Base-by-base conservation (phyloP, 2,329 filamentous ascomycete genomes). In the Fusarium hainanense region DNA sequence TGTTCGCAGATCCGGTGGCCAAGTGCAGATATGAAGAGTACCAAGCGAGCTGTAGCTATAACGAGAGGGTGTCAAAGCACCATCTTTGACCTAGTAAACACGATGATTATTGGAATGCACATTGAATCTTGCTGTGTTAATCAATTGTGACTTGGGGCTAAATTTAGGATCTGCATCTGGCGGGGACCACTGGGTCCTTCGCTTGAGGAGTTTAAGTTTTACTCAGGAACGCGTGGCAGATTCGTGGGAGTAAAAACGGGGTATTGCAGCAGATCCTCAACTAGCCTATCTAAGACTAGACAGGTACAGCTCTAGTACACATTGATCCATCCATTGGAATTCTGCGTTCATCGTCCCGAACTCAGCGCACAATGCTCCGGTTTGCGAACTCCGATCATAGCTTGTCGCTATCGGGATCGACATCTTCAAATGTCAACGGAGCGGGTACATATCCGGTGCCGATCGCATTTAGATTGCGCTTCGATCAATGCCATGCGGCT, bases 21-120 rank as follows among this genome's bases (percentile, higher is more conserved):
- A 63, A 51, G 47, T 71, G 59, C 67, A 71, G 55, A 58, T 58
- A 69, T 60, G 63, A 57, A 64, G 54, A 59, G 70, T 64, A 60
- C 47, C 37, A 60, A 56, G 63, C 54, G 59, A 63, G 54, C 52
- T 63, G 49, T 67, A 74, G 59, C 56, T 74, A 72, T 54, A 59
- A 68, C 34, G 50, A 61, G 44, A 48, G 58, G 58, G 63, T 59
- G 63, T 47, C 30, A 63, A 20, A 52, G 58, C 48, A 69, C 67
- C 49, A 58, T 50, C 41, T 71, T 67, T 21, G 27, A 54, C 44
- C 55, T 73, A 61, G 70, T 75, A 55, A 75, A 73, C 70, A 72
- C 42, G 51, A 75, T 57, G 58, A 72, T 59, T 75, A 74, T 70
- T 75, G 73, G 71, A 75, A 75, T 72, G 71, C 23, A 30, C 46